Evolutionary conservation across 2,329 filamentous ascomycete genomes (phyloP).

Genomic region (Pseudocercospora fijiensis): DNA sequence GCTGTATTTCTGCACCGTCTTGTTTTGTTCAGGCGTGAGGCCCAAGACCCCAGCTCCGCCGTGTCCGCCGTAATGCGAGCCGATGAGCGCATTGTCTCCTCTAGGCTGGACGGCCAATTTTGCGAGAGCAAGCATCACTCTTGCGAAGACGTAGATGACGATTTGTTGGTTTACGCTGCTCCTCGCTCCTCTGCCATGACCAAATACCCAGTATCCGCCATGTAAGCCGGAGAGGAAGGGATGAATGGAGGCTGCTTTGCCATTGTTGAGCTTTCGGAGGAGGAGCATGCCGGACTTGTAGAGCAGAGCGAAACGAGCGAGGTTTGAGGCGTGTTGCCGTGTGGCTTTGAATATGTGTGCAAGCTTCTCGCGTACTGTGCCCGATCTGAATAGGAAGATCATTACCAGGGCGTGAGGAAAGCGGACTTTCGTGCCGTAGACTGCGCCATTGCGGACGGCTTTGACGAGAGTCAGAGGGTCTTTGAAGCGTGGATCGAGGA

Average conservation of each 20-base stretch:
- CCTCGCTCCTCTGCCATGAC: slow-evolving; percentile 63
- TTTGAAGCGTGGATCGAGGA: slow-evolving; percentile 81
- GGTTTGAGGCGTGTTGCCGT: slow-evolving; percentile 83
- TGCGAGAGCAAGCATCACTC: slow-evolving; percentile 80
- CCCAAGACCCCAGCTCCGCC: slow-evolving; percentile 46
- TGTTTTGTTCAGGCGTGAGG: slow-evolving; percentile 42
- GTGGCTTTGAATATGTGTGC: slow-evolving; percentile 80
- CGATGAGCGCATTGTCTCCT: slow-evolving; percentile 41
- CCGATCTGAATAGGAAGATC: slow-evolving; percentile 93
- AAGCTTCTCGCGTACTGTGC: slow-evolving; percentile 74
- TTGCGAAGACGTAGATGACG: slow-evolving; percentile 94
- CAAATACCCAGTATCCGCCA: slow-evolving; percentile 92
- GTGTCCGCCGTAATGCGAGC: slow-evolving; percentile 40
- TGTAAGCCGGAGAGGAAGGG: slow-evolving; percentile 81
- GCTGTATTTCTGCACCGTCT: slow-evolving; percentile 59
- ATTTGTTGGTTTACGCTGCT: slow-evolving; percentile 92
- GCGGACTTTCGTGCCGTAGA: slow-evolving; percentile 95
- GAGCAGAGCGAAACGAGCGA: slow-evolving; percentile 84
- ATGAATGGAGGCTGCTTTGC: slow-evolving; percentile 71
- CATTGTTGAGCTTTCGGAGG: slow-evolving; percentile 57
- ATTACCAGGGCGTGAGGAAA: slow-evolving; percentile 98
- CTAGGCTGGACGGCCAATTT: slow-evolving; percentile 72
- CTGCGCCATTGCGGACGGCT: slow-evolving; percentile 90
- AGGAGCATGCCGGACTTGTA: slow-evolving; percentile 83
- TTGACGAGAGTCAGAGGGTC: slow-evolving; percentile 84